Conservation (phyloP, 2,329 filamentous ascomycete genomes). For the Cordyceps fumosorosea region DNA sequence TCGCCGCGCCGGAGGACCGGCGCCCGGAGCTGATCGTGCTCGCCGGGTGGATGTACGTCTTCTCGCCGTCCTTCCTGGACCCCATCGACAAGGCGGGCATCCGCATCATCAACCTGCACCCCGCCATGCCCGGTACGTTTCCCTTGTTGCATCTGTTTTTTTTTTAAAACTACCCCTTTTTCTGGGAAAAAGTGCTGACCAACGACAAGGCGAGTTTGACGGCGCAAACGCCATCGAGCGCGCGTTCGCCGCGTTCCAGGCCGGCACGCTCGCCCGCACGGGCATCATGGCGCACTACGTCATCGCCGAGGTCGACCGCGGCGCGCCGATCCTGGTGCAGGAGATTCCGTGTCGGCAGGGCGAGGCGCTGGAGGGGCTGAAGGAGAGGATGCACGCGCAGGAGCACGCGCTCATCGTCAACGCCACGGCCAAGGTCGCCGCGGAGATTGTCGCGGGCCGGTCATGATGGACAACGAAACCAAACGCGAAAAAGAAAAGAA, state of each 20-base stretch:
- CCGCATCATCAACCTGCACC: conserved; percentile 77
- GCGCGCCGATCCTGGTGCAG: conserved; percentile 61
- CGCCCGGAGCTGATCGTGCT: conserved; percentile 71
- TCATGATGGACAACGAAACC: not conserved
- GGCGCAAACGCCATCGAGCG: conserved; percentile 72
- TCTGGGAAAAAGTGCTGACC: not conserved
- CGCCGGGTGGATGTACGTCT: conserved; percentile 83
- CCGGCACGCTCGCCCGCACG: conserved; percentile 59
- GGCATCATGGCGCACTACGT: conserved; percentile 91
- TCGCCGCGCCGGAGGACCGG: conserved; percentile 27
- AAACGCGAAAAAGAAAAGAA: not conserved
- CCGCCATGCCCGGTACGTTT: conserved; percentile 30
- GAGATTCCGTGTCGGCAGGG: conserved; percentile 59
- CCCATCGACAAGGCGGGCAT: conserved; percentile 58
- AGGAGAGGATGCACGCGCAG: conserved; percentile 64
- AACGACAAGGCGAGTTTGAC: conserved; percentile 61
- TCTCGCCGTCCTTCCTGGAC: conserved; percentile 61
- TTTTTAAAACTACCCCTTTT: not conserved
- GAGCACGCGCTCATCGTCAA: conserved; percentile 78
- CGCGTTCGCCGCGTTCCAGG: conserved; percentile 66
- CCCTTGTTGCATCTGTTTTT: too few relatives aligned
- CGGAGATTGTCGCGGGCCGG: conserved; percentile 27
- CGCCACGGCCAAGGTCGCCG: conserved; percentile 50
- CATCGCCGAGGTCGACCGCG: conserved; percentile 71
- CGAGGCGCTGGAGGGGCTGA: conserved; percentile 58